Conservation (phyloP, 2,329 filamentous ascomycete species). For the Colletotrichum karsti region DNA sequence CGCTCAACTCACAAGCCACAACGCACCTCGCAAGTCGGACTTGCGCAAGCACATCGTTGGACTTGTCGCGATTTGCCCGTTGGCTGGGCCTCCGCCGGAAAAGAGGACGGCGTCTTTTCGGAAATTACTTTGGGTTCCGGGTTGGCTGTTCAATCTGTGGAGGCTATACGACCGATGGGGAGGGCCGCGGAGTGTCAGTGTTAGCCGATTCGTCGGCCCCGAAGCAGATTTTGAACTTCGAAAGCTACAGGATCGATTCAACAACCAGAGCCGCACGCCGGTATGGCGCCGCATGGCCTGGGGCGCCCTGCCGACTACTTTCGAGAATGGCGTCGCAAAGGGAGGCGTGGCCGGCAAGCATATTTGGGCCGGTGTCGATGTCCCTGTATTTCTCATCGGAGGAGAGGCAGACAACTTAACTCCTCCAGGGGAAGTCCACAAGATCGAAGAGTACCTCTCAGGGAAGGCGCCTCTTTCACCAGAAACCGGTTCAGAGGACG, state of each 20-base stretch:
- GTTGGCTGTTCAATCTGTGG: constrained; percentile 78
- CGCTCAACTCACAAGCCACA: constrained; percentile 70
- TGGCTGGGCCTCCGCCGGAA: constrained; percentile 68
- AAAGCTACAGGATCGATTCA: constrained; percentile 76
- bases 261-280: constrained; percentile 82
- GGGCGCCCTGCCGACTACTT: constrained; percentile 70
- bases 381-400: constrained; percentile 82
- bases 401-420: constrained; percentile 82
- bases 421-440: constrained; percentile 73
- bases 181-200: constrained; percentile 80
- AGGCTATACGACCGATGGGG: constrained; percentile 82
- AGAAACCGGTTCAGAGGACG: constrained; percentile 28
- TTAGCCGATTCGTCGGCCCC: constrained; percentile 78
- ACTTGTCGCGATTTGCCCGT: constrained; percentile 83
- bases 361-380: constrained; percentile 75
- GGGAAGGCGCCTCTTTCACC: constrained; percentile 5
- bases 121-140: constrained; percentile 74
- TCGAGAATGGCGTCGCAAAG: constrained; percentile 57
- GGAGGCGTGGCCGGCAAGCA: constrained; percentile 76
- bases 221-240: constrained; percentile 72
- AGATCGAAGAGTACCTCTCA: constrained; percentile 58
- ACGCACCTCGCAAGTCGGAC: constrained; percentile 53
- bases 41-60: constrained; percentile 76
- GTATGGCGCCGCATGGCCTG: constrained; percentile 85
- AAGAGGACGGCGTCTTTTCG: constrained; percentile 55